Base-by-base conservation (phyloP, 2,329 filamentous ascomycete genomes). In the Beauveria pseudobassiana region DNA sequence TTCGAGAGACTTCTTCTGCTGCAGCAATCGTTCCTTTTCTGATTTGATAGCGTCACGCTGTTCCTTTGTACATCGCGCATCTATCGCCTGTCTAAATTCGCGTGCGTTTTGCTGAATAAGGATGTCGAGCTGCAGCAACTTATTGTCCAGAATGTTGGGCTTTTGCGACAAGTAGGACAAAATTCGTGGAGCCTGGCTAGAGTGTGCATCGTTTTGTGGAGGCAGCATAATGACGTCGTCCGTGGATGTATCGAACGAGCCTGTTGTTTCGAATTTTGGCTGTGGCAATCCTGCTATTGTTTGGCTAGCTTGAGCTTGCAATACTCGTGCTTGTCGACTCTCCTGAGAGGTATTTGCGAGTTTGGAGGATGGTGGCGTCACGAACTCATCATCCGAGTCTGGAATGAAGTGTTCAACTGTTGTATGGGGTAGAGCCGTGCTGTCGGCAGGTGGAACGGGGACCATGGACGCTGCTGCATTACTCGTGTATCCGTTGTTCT, bases 341-440 rank as follows among this genome's bases (percentile, higher is more conserved):
- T 45, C 53, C 10, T 46, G 46, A 28, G 59, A 51, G n/a, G 5
- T 62, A 9, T 45, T 22, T 68, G 73, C 67, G 60, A 69, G 63
- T 67, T 80, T 70, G 43, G 69, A 71, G 10, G 71, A 71, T 9
- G 71, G 74, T 14, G 79, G 75, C 5, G 77, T 77, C 6, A 80
- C 66, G 48, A 78, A 80, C 49, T 85, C 82, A 49, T 85, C 82
- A 50, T 85, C 83, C 0, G 83, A 86, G 65, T 86, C 83, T 57
- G 80, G 75, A 46, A 85, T 79, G 7, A 83, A 69, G 40, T 74
- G 72, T 34, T 75, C 72, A 59, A 49, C 43, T 18, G 5, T 42
- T 5, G 40, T 43, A 48, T 20, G 9, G 1, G 16, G 26, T n/a
- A 26, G 12, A 42, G 16, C 20, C 16, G 22, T 28, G 28, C 10